These are phyloP conservation scores for Emericellopsis terricola DNA, from an alignment of 495 filamentous ascomycete genomes.

Conservation along the genomic window DNA sequence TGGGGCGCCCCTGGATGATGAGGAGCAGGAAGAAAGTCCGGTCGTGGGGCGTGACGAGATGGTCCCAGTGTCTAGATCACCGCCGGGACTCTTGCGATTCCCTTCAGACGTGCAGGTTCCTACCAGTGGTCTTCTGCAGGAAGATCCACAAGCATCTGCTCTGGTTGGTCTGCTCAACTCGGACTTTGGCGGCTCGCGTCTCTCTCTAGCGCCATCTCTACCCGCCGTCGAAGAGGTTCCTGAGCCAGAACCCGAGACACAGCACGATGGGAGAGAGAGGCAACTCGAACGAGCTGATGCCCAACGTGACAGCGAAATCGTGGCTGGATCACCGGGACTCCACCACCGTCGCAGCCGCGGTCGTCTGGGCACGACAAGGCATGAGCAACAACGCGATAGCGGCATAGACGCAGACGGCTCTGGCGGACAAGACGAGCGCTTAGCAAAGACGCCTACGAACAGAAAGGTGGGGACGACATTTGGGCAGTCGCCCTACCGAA, in stretches of 20 bases:
- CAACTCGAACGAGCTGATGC: conserved; percentile 9
- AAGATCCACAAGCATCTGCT: neutral
- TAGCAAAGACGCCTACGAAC: conserved; percentile 1
- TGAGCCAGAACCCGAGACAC: conserved; percentile 2
- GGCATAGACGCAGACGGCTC: conserved; percentile 28
- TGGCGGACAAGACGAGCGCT: conserved; percentile 6
- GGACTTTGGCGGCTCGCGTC: conserved; percentile 1
- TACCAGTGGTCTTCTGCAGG: conserved; percentile 1
- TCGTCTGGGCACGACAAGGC: conserved; percentile 5
- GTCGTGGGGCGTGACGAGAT: neutral
- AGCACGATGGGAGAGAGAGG: conserved; percentile 1
- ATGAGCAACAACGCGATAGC: conserved; percentile 27
- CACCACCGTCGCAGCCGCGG: conserved; percentile 8
- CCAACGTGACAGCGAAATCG: conserved; percentile 32
- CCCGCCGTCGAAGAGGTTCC: conserved; percentile 7
- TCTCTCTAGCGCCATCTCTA: neutral
- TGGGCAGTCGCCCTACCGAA: conserved; percentile 3
- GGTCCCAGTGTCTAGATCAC: too few relatives aligned
- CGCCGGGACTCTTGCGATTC: neutral
- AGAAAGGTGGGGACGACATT: conserved; percentile 1
- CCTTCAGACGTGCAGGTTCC: neutral
- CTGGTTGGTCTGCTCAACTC: neutral
- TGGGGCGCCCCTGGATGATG: neutral
- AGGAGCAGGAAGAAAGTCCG: conserved; percentile 1
- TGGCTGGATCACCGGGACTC: conserved; percentile 21